Evolutionary conservation across 73 alveolate species (phyloP).

Genomic region (Tetrahymena borealis): DNA sequence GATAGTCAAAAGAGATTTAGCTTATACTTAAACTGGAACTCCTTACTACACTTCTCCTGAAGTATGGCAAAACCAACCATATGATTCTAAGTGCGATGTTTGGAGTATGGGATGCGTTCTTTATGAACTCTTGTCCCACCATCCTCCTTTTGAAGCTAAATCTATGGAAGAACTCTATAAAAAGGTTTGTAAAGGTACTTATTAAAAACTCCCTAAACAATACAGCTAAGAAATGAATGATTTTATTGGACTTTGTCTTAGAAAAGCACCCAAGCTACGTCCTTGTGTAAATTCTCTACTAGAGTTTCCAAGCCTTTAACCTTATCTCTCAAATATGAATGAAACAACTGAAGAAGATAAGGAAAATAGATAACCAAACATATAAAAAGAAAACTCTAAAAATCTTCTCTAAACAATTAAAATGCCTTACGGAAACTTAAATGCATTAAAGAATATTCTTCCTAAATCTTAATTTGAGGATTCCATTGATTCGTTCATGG

Average conservation of each 20-base stretch:
- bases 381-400: not conserved
- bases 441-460: not conserved
- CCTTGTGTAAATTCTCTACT: not conserved
- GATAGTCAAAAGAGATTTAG: conserved; percentile 54
- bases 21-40: conserved; percentile 75
- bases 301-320: not conserved
- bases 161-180: not conserved
- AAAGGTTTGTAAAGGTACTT: not conserved
- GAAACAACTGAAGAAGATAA: not conserved
- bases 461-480: not conserved
- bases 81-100: conserved; percentile 78
- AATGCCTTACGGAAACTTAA: not conserved
- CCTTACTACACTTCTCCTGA: conserved; percentile 82
- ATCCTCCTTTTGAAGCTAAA: not conserved
- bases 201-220: not conserved
- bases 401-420: not conserved
- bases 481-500: not conserved
- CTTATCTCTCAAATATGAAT: not conserved
- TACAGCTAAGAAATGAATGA: not conserved
- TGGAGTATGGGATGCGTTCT: conserved; percentile 90
- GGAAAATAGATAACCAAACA: not conserved
- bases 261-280: not conserved
- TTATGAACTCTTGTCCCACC: conserved; percentile 38
- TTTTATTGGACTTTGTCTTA: not conserved
- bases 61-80: conserved; percentile 75